Evolutionary conservation across 2,329 filamentous ascomycete species (phyloP).

Genomic region (Botrytis cinerea): DNA sequence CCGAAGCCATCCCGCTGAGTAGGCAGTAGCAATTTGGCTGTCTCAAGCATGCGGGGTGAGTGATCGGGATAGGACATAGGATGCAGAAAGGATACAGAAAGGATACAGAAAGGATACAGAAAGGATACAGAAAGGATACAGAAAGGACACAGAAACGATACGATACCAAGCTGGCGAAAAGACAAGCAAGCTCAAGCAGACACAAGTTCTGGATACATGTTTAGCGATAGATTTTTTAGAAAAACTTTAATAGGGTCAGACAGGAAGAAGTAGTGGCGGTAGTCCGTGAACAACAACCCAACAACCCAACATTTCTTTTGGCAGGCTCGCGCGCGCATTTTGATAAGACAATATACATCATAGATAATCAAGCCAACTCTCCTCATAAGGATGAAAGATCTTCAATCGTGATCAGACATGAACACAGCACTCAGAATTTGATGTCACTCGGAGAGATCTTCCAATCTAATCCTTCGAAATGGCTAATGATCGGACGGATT

Average conservation of each 20-base stretch:
- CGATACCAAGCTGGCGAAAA: neutral
- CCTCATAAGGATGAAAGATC: neutral
- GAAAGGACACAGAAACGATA: neutral
- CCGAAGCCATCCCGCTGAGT: neutral
- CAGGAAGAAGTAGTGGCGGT: neutral
- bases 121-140: no score
- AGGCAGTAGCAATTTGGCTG: neutral
- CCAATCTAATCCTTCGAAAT: neutral
- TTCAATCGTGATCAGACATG: neutral
- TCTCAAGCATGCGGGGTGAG: neutral
- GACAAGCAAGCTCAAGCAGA: neutral
- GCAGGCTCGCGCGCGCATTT: neutral
- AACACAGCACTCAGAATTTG: neutral
- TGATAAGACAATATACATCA: neutral
- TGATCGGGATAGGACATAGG: neutral
- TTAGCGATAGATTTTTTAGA: neutral
- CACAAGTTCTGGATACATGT: neutral
- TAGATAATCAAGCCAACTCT: neutral
- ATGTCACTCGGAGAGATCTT: neutral
- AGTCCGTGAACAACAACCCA: neutral
- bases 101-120: neutral
- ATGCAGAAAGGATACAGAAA: no score
- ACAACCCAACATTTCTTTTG: neutral
- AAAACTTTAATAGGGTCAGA: neutral
- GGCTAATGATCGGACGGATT: slow-evolving; percentile 8